Percentiles rank a stretch among this genome's conserved stretches.
Conservation (phyloP, 768 basidiomycete species). For the Pulveroboletus sp. region DNA sequence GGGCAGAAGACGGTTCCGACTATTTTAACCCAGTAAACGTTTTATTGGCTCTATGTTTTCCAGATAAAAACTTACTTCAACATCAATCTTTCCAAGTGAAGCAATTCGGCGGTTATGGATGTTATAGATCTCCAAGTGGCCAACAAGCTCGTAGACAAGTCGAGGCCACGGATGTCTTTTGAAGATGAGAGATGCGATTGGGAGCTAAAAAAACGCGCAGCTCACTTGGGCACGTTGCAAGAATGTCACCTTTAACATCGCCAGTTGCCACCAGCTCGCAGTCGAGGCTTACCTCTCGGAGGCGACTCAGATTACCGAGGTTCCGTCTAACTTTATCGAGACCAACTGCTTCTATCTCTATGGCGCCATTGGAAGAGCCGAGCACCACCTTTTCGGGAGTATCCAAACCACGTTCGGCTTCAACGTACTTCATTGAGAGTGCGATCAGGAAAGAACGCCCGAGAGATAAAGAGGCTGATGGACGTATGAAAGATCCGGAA, state of each 20-base stretch:
- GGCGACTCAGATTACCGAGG: conserved; percentile 58
- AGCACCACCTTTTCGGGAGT: conserved; percentile 64
- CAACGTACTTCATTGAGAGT: conserved; percentile 75
- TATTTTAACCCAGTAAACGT: conserved; percentile 33
- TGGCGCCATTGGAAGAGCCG: conserved; percentile 79
- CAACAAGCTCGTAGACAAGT: conserved; percentile 77
- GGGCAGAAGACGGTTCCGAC: conserved; percentile 63
- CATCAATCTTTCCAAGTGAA: conserved; percentile 58
- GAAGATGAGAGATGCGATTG: conserved; percentile 11
- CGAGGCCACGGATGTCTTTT: conserved; percentile 73
- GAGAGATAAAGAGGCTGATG: conserved; percentile 50
- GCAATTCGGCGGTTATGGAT: conserved; percentile 59
- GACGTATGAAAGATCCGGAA: conserved; percentile 81
- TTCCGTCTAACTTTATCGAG: conserved; percentile 76
- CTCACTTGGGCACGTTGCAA: conserved; percentile 67
- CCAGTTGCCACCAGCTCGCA: conserved; percentile 57
- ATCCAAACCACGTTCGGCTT: conserved; percentile 48
- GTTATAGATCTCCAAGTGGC: conserved; percentile 69
- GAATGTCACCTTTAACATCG: conserved; percentile 48
- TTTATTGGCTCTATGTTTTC: conserved; percentile 13
- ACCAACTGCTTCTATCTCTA: conserved; percentile 83
- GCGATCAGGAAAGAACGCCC: conserved; percentile 76
- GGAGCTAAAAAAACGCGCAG: conserved; percentile 7
- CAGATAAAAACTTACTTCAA: conserved; percentile 66
- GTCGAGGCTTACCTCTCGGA: conserved; percentile 83